Conservation (phyloP, 495 filamentous ascomycete genomes). For the Penicillium argentinense region DNA sequence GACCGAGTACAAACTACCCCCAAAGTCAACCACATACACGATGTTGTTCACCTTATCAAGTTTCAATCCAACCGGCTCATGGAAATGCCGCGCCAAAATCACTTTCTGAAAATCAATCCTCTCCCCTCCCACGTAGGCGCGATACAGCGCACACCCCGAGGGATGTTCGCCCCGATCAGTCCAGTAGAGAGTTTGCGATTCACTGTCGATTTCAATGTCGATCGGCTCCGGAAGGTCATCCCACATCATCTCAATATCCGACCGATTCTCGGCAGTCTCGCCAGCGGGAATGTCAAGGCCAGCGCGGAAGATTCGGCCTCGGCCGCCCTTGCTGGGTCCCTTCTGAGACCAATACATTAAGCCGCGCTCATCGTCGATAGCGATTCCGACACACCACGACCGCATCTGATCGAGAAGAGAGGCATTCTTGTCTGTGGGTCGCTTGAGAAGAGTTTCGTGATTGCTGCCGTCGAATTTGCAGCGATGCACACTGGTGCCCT, state of each 20-base stretch:
- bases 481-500: constrained; percentile 49
- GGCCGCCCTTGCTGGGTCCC: constrained; percentile 44
- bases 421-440: constrained; percentile 19
- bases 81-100: constrained; percentile 40
- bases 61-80: constrained; percentile 43
- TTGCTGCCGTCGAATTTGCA: constrained; percentile 46
- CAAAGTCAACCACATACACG: constrained; percentile 47
- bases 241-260: constrained; percentile 45
- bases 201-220: constrained; percentile 50
- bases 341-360: constrained; percentile 61
- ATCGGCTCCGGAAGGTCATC: constrained; percentile 53
- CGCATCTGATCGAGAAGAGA: constrained; percentile 28
- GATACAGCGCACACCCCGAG: constrained; percentile 28
- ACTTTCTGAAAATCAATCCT: constrained; percentile 22
- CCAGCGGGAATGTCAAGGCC: constrained; percentile 35
- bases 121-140: constrained; percentile 20
- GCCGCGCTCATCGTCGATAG: constrained; percentile 32
- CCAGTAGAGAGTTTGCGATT: constrained; percentile 47
- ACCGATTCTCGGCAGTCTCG: constrained; percentile 25
- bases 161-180: constrained; percentile 54
- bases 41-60: constrained; percentile 34
- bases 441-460: constrained; percentile 41
- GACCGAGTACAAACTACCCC: constrained; percentile 46
- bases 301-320: constrained; percentile 49
- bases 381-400: constrained; percentile 55